Evolutionary conservation across 768 basidiomycete genomes (phyloP), one percentile per base, ranked within the genome.

Genomic region (Sutorius australiensis): DNA sequence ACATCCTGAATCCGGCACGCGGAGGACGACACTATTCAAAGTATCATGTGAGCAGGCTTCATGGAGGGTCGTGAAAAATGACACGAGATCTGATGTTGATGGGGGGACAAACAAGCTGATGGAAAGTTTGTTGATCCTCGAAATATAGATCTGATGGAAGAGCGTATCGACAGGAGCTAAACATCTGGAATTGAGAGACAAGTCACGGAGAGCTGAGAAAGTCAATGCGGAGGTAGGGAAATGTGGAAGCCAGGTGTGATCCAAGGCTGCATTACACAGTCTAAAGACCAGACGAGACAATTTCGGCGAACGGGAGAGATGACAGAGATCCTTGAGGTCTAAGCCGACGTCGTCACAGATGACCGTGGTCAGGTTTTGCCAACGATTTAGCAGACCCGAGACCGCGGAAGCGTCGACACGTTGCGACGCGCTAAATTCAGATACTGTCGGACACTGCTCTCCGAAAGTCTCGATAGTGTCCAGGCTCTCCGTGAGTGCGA

Each of bases 381-480:
- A 60, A 19, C 13, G 13, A 19, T 53, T 41, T n/a, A 60, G 13
- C n/a, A 59, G 43, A 12, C 14, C 12, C 2, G 58, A 46, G 33
- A 51, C 33, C 11, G 39, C 19, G 19, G 50, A 36, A 17, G 9
- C 17, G 14, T 40, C 13, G 5, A 21, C 30, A 31, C 11, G 31
- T 1, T 21, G 3, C 5, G 39, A 14, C 6, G 40, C 42, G 6
- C 10, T 1, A 9, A 60, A 41, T 27, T 38, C 4, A 2, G 21
- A 21, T 37, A 60, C 30, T 6, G 34, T 32, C 16, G 57, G 47
- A 46, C 46, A 57, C 24, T 24, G 13, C 1, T 36, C 42, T 14
- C 46, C 46, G 36, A 61, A 54, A 21, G 27, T 5, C 2, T 33
- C 6, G 9, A 50, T 13, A 37, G 17, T 6, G 10, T 17, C 39